These are phyloP conservation scores for Salix koriyanagi DNA, from an alignment of 345 rosid species.

Conservation along the genomic window DNA sequence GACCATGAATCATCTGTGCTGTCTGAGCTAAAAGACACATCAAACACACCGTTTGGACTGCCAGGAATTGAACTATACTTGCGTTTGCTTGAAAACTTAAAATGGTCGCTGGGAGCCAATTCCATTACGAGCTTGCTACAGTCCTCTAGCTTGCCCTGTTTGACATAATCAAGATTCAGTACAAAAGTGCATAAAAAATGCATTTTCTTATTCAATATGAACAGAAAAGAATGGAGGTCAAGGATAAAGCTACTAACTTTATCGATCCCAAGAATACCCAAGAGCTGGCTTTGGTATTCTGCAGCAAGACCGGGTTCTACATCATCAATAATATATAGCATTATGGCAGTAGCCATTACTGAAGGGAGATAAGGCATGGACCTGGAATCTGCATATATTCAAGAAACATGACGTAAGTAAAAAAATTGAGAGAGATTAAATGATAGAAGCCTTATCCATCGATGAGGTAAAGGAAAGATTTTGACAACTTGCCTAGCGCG, in stretches of 20 bases:
- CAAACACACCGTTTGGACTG: slow-evolving; percentile 69
- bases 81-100: slow-evolving; percentile 46
- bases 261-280: slow-evolving; percentile 49
- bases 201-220: slow-evolving; percentile 7
- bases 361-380: slow-evolving; percentile 65
- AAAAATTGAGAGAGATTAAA: background rate
- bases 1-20: slow-evolving; percentile 54
- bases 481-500: slow-evolving; percentile 52
- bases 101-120: slow-evolving; percentile 17
- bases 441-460: background rate
- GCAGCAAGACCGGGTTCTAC: slow-evolving; percentile 46
- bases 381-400: slow-evolving; percentile 54
- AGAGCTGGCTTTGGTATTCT: slow-evolving; percentile 52
- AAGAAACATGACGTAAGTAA: background rate
- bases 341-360: slow-evolving; percentile 75
- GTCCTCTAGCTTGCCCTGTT: slow-evolving; percentile 55
- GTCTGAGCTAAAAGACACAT: slow-evolving; percentile 52
- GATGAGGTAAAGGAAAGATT: background rate
- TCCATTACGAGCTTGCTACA: slow-evolving; percentile 54
- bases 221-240: background rate
- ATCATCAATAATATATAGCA: slow-evolving; percentile 64
- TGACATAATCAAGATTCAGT: background rate
- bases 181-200: background rate
- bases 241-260: slow-evolving; percentile 38
- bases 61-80: slow-evolving; percentile 48